Evolutionary conservation across 2,329 filamentous ascomycete genomes (phyloP).

Genomic region (Colletotrichum sp.): DNA sequence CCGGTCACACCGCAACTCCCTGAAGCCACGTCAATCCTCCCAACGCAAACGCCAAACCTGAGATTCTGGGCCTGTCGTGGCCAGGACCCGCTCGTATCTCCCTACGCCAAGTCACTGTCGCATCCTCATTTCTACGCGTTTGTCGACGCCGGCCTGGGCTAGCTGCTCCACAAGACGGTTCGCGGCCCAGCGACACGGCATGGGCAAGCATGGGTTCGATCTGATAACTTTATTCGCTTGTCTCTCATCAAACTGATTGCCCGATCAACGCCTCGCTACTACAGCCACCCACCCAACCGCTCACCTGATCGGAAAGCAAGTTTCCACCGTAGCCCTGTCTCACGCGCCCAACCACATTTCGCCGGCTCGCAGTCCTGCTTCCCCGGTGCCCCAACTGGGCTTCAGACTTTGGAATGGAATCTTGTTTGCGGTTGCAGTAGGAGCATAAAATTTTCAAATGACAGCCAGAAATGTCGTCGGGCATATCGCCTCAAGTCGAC

Average conservation of each 20-base stretch:
- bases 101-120: neutral
- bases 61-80: neutral
- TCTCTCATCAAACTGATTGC: neutral
- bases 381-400: neutral
- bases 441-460: neutral
- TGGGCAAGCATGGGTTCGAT: slow-evolving; percentile 5
- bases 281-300: neutral
- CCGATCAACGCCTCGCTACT: neutral
- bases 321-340: neutral
- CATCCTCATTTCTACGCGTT: slow-evolving; percentile 10
- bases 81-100: neutral
- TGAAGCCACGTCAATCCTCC: neutral
- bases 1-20: neutral
- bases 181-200: neutral
- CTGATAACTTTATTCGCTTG: slow-evolving; percentile 18
- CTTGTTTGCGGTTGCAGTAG: neutral
- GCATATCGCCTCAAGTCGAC: neutral
- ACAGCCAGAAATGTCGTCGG: neutral
- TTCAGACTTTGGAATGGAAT: neutral
- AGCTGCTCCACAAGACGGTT: neutral
- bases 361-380: neutral
- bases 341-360: neutral
- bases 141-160: neutral
- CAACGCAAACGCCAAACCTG: neutral
- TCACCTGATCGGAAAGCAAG: neutral